Conservation (phyloP, 208 protist species). For the Acanthamoeba healyi region DNA sequence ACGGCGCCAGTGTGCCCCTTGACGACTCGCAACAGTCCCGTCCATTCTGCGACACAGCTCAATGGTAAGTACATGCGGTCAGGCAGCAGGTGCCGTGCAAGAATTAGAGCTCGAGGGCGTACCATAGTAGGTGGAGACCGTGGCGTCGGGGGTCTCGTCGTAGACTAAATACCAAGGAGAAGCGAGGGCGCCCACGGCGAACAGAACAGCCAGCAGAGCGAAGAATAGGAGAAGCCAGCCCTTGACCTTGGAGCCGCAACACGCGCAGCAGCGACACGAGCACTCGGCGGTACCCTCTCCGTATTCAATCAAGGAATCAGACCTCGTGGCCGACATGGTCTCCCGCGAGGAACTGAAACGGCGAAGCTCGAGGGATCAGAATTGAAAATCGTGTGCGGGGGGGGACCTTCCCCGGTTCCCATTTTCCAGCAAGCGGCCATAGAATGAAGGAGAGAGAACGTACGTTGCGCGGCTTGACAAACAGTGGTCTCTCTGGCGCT, state of each 20-base stretch:
- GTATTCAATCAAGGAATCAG: neutral
- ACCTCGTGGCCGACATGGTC: neutral
- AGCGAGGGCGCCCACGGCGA: constrained; percentile 27
- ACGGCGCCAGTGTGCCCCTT: neutral
- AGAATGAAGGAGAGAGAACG: no score
- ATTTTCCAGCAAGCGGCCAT: no score
- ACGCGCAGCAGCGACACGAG: constrained; percentile 11
- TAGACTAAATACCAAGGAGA: constrained; percentile 46
- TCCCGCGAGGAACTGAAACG: no score
- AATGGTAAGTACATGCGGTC: no score
- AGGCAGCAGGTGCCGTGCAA: neutral
- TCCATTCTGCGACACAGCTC: constrained; percentile 55
- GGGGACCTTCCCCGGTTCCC: no score
- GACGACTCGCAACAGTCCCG: neutral
- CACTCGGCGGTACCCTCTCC: neutral
- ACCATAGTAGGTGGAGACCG: neutral
- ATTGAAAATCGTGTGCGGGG: no score
- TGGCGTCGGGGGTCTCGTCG: neutral
- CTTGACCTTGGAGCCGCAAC: neutral
- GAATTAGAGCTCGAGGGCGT: neutral
- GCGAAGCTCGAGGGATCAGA: no score
- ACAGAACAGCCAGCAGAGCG: constrained; percentile 23
- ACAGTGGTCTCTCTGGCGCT: neutral
- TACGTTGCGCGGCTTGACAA: no score
- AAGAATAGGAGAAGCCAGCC: constrained; percentile 43